Evolutionary conservation across 2,329 filamentous ascomycete genomes (phyloP).

Genomic region (Onygenales sp.): DNA sequence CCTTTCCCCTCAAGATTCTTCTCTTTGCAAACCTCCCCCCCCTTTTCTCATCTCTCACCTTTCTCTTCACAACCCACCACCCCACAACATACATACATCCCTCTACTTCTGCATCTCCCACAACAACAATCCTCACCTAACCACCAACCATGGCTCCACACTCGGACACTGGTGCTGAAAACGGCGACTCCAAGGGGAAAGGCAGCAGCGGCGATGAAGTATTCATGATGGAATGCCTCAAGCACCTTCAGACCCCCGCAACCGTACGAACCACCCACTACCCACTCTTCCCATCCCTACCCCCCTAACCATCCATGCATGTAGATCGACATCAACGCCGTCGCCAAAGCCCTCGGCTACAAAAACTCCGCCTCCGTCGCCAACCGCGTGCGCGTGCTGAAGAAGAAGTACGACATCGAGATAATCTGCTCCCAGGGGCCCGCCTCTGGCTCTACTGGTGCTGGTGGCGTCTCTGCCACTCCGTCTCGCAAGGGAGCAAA

Average conservation of each 20-base stretch:
- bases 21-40: not conserved
- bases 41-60: not conserved
- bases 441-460: not conserved
- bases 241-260: conserved; percentile 11
- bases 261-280: conserved; percentile 6
- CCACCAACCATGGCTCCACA: conserved; percentile 8
- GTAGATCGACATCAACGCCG: conserved; percentile 19
- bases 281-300: not conserved
- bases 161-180: not conserved
- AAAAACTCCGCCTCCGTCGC: conserved; percentile 18
- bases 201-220: conserved; percentile 7
- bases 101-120: not conserved
- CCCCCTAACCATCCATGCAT: not conserved
- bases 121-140: not conserved
- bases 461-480: not conserved
- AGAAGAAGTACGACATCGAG: conserved; percentile 18
- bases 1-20: not conserved
- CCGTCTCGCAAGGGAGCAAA: conserved; percentile 15
- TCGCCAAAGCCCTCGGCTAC: conserved; percentile 18
- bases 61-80: not conserved
- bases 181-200: conserved; percentile 3
- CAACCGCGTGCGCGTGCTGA: conserved; percentile 19
- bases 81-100: not conserved
- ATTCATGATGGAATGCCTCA: conserved; percentile 21
- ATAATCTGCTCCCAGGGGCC: conserved; percentile 9